Conservation (phyloP, 1,284 basidiomycete genomes). For the Xerocomus minutiporus region DNA sequence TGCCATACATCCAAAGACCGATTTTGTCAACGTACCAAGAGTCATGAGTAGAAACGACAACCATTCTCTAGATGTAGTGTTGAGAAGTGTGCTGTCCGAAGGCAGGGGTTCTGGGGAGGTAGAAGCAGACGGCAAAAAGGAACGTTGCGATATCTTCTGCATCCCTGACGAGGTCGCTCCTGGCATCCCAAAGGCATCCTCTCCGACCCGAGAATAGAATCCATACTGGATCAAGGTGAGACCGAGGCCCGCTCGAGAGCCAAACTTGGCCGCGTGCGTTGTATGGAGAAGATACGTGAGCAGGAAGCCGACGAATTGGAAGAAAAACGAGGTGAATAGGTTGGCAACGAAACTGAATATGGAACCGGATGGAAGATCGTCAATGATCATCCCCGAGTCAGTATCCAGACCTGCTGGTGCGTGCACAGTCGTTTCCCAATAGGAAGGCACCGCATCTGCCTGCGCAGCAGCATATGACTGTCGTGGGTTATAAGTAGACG, state of each 20-base stretch:
- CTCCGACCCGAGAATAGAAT: conserved; percentile 48
- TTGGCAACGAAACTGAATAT: conserved; percentile 73
- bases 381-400: conserved; percentile 65
- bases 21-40: conserved; percentile 47
- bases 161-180: conserved; percentile 2
- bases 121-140: conserved; percentile 10
- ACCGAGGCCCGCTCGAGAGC: conserved; percentile 91
- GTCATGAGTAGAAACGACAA: conserved; percentile 89
- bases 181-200: conserved; percentile 23
- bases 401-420: conserved; percentile 53
- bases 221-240: conserved; percentile 92
- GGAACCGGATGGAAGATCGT: conserved; percentile 69
- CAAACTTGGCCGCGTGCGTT: conserved; percentile 93
- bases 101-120: conserved; percentile 16
- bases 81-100: conserved; percentile 17
- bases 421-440: conserved; percentile 96
- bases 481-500: not conserved
- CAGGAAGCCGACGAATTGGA: conserved; percentile 96
- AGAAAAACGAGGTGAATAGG: conserved; percentile 86
- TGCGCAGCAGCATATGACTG: conserved; percentile 88
- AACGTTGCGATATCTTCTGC: conserved; percentile 10
- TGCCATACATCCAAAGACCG: not conserved
- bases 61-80: conserved; percentile 64
- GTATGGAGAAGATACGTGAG: conserved; percentile 90
- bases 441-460: conserved; percentile 88